Evolutionary conservation across 768 basidiomycete species (phyloP), one percentile per base, ranked within the genome.

Genomic region (Chlorophyllum brunneum): DNA sequence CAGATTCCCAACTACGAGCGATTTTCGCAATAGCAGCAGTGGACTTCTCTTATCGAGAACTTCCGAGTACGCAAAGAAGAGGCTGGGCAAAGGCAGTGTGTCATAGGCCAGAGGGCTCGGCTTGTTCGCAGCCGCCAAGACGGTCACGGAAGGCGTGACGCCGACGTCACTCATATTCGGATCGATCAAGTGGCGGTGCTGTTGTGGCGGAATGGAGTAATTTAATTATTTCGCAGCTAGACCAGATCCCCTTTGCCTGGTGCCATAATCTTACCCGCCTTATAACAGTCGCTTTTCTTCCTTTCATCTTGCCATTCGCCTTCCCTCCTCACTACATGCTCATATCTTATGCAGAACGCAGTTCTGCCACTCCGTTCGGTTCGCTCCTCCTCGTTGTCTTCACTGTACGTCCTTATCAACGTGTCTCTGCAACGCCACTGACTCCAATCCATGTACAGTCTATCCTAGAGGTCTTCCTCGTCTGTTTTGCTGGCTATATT

Each of bases 391-490:
- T 75, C 53, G 81, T 79, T 11, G 82, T 85, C 33, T 81, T 83
- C 65, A 74, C 77, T 54, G 83, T 83, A 53, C 20, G 52, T 56
- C 30, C 36, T 5, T 31, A 9, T 30, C n/a, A n/a, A 29, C n/a
- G 43, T 22, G 27, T 58, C 40, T 56, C 31, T 37, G 33, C 37
- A 20, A 30, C 30, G 23, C 22, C 34, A 27, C 15, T 48, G 39
- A 42, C 10, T n/a, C 22, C 23, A 5, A 18, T 18, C 23, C 22
- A 22, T 33, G 31, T 24, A 52, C 46, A 95, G 92, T 92, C 92
- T 7, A 93, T 95, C 55, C 72, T 90, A 26, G 84, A 95, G 68
- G 94, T 97, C 38, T 89, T 94, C 63, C 58, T 95, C 37, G 73
- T 94, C 53, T 95, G 92, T 71, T 62, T 90, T 3, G 86, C 88